Base-by-base conservation (phyloP, 2,329 filamentous ascomycete species). In the Ilyonectria sp. region DNA sequence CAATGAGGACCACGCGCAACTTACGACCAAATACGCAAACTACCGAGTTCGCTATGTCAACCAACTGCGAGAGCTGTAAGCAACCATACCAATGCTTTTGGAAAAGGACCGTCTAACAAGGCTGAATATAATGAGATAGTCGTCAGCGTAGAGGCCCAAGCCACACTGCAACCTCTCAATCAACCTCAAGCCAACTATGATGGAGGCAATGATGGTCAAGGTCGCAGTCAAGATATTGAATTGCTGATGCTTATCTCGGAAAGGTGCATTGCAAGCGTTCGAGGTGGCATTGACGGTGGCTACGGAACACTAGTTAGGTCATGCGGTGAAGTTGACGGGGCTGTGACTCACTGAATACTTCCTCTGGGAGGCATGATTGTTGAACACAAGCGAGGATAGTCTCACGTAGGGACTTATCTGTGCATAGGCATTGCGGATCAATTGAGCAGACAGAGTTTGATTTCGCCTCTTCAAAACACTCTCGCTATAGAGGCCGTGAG, bases 81-180 rank as follows among this genome's bases (percentile, higher is more conserved):
- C 35, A 44, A 9, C 15, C 21, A 46, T 10, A 46, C 40, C 33
- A 26, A 29, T 31, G 31, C 35, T 13, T n/a, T 37, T 37, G 10
- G 35, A 37, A 2, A 37, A 37, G 10, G 35, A 37, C 35, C 4
- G 35, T 37, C 35, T 37, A 11, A 58, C 55, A 46, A 47, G 37
- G 40, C 40, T 29, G 55, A 58, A 29, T 9, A 58, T 19, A 46
- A 58, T 58, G 55, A 58, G 21, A 33, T 58, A 58, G 55, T 58
- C 55, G 40, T 58, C 55, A 47, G 55, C 19, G 17, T 46, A 44
- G 37, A 58, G 37, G 37, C 55, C 55, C 2, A 21, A 58, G 55
- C 55, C 37, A 11, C 37, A 58, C 23, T 46, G 35, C 37, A 58
- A 21, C 37, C 40, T 58, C 55, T 58, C 55, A 46, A 58, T 17